Base-by-base conservation (phyloP, 345 rosid species). In the Salix koriyanagi region DNA sequence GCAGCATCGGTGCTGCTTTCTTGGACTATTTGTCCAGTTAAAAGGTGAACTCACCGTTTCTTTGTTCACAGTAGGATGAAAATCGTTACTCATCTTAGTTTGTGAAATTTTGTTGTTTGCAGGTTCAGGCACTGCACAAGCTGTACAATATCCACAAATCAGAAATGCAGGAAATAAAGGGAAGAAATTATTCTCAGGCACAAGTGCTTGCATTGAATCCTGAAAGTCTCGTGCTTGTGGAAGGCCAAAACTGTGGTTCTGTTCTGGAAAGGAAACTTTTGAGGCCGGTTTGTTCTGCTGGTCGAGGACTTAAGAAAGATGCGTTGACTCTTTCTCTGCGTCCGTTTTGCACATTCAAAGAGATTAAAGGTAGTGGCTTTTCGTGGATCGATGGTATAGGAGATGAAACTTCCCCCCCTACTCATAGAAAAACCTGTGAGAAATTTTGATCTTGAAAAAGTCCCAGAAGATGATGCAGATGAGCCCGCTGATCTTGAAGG, bases 61-160 rank as follows among this genome's bases (percentile, higher is more conserved):
- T n/a, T 25, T 60, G 65, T 23, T n/a, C 28, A 23, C 28, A 65
- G 36, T 30, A 15, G 23, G 25, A 9, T 56, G 62, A 56, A n/a
- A n/a, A 9, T 9, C 4, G 4, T 58, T n/a, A n/a, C 14, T 58
- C 28, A 23, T 58, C 62, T 58, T n/a, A n/a, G 25, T 58, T 58
- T 30, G 19, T 30, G 39, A 21, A 66, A 36, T 54, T 54, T 15
- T 76, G 74, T 36, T 19, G 39, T 36, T 30, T 42, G 30, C 69
- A 76, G 79, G 79, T 76, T 58, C 73, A 76, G 69, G 68, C 79
- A 19, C 56, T 76, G 61, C 79, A 76, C 67, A 69, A 58, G 42
- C 69, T 76, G 60, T 76, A 76, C 46, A 21, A 16, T 30, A 42
- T 76, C 46, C 79, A 76, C n/a, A 58, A n/a, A 58, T 13, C 28